Evolutionary conservation across 345 rosid species (phyloP).

Genomic region (Trapa bicornis): DNA sequence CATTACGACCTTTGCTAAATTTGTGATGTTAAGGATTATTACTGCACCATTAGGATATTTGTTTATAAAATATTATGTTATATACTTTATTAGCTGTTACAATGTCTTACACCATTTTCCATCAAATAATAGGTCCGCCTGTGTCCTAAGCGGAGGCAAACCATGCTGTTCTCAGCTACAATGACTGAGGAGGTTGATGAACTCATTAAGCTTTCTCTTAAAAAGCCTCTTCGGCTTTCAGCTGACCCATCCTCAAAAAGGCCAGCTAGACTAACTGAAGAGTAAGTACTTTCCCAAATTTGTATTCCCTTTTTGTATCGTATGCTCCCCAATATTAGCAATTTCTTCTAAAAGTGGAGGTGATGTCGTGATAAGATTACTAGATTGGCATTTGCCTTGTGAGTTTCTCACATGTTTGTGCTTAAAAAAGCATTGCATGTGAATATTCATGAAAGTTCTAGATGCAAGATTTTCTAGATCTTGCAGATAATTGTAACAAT

Average conservation of each 20-base stretch:
- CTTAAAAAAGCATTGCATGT: background rate
- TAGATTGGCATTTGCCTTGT: background rate
- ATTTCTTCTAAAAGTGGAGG: background rate
- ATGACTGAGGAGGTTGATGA: constrained; percentile 94
- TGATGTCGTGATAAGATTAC: background rate
- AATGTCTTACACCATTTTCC: constrained; percentile 1
- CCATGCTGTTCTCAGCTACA: constrained; percentile 94
- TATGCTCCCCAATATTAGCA: background rate
- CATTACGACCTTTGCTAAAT: background rate
- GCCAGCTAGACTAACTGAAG: constrained; percentile 77
- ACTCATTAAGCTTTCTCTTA: constrained; percentile 76
- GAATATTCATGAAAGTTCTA: background rate
- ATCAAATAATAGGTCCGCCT: constrained; percentile 49
- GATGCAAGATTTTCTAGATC: constrained; percentile 1
- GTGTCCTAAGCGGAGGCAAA: constrained; percentile 93
- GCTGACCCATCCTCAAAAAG: constrained; percentile 95
- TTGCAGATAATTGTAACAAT: background rate
- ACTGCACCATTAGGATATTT: background rate
- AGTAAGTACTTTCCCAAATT: constrained; percentile 27
- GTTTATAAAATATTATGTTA: background rate
- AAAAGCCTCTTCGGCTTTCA: constrained; percentile 90
- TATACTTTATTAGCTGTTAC: background rate
- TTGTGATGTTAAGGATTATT: background rate
- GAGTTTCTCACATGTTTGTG: background rate
- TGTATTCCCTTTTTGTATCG: background rate